Evolutionary conservation across 1,139 yeast genomes (phyloP).

Genomic region (Kazachstania sp.): DNA sequence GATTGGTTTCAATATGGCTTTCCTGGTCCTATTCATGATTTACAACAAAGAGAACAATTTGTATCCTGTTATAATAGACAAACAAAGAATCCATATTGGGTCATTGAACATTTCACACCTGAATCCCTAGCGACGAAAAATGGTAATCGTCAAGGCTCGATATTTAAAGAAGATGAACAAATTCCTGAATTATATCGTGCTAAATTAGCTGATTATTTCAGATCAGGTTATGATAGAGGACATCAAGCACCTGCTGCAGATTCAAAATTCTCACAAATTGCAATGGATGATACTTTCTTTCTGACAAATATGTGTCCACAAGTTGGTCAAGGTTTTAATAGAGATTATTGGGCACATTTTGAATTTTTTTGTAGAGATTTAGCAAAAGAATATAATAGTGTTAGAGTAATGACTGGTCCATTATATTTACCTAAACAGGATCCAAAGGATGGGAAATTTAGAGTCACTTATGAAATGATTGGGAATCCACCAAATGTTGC

Average conservation of each 20-base stretch:
- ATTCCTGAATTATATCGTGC: conserved; percentile 74
- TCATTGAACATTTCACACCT: conserved; percentile 82
- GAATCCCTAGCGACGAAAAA: conserved; percentile 47
- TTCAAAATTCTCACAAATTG: conserved; percentile 79
- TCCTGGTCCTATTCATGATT: conserved; percentile 89
- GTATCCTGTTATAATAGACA: conserved; percentile 81
- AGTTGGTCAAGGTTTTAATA: conserved; percentile 93
- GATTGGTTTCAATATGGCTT: conserved; percentile 83
- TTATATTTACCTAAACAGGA: conserved; percentile 72
- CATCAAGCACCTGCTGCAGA: conserved; percentile 98
- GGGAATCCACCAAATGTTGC: conserved; percentile 97
- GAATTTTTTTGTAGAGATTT: conserved; percentile 81
- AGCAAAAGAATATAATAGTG: conserved; percentile 58
- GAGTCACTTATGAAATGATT: conserved; percentile 83
- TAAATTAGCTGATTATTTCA: conserved; percentile 71
- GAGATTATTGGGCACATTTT: conserved; percentile 96
- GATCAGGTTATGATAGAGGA: conserved; percentile 95
- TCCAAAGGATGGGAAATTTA: conserved; percentile 65
- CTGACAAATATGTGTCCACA: conserved; percentile 93
- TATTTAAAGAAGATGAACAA: conserved; percentile 79
- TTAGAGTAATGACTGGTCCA: conserved; percentile 90
- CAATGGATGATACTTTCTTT: conserved; percentile 91
- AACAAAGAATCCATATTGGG: conserved; percentile 84
- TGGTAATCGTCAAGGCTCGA: conserved; percentile 70
- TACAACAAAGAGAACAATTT: conserved; percentile 64